These are phyloP conservation scores for Candida frijolesensis DNA, from an alignment of 1,139 yeast genomes.

Conservation along the genomic window DNA sequence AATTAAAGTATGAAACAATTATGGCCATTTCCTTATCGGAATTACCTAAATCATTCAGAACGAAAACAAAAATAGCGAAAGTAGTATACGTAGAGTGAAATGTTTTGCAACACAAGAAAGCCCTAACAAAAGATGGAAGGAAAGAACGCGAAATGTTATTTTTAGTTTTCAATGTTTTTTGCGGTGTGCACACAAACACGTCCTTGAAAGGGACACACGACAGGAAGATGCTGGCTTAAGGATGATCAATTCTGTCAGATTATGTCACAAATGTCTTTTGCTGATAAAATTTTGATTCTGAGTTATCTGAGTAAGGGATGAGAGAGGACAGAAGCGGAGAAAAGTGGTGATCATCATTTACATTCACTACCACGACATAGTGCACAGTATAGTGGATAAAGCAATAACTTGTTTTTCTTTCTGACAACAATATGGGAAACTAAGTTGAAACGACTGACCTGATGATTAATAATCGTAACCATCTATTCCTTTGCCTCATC, in stretches of 20 bases:
- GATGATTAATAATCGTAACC: background rate
- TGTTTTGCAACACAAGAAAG: background rate
- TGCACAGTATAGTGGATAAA: too few species aligned
- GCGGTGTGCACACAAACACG: background rate
- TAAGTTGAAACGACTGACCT: background rate
- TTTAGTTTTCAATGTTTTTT: background rate
- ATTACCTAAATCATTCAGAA: constrained; percentile 1
- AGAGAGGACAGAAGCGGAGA: background rate
- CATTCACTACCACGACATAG: too few species aligned
- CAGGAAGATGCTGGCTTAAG: background rate
- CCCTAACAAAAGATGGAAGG: background rate
- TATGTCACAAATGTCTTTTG: background rate
- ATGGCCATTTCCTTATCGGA: constrained; percentile 2
- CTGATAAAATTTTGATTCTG: background rate
- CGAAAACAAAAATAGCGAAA: background rate
- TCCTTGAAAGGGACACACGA: constrained; percentile 3
- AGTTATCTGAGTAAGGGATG: background rate
- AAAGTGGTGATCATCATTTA: too few species aligned
- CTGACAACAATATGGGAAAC: background rate
- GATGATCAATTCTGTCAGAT: background rate
- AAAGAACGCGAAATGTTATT: background rate
- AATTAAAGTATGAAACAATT: background rate
- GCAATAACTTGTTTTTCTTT: too few species aligned
- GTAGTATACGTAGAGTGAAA: background rate
- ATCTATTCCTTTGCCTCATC: background rate